Evolutionary conservation across 2,329 filamentous ascomycete species (phyloP), one percentile per base, ranked within the genome.

Genomic region (Penicillium brevicompactum): DNA sequence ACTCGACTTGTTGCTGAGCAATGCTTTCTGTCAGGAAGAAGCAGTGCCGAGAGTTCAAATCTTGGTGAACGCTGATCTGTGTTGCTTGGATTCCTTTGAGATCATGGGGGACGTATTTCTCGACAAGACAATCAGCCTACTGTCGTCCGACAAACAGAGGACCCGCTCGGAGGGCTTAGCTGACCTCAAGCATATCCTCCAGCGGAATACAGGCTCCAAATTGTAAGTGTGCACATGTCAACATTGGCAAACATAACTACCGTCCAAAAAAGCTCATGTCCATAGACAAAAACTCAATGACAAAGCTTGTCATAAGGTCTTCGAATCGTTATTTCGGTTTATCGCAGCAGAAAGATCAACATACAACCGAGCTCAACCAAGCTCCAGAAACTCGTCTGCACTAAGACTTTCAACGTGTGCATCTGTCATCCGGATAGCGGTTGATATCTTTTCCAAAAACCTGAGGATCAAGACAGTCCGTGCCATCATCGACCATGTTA

Each of bases 401-500:
- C 73, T 79, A 2, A 84, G 88, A 24, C 80, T 99, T 10, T 80
- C 83, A 51, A 82, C 84, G 65, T 90, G 87, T 66, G 89, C 89
- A 30, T 84, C 85, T 45, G 87, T 88, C 7, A 75, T 97, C 53
- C 87, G 91, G 51, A 79, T 87, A 24, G 84, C 88, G 22, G 82
- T 95, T 46, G 86, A 88, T 60, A 83, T 88, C 51, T 89, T 90
- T 21, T 79, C 87, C 31, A 75, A 80, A 18, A 87, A 83, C 57
- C 74, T 97, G 59, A 89, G 87, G 66, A 79, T 81, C 56, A 95
- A 91, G 70, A 93, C 92, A 0, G 80, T 93, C n/a, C 83, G 87
- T 63, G 85, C 89, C 5, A 78, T 97, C 14, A 80, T 96, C 60
- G 87, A 91, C 60, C 92, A 96, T 73, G 88, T 97, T 57, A 87